A percentile compares a stretch with the other conserved stretches of the same genome.
Conservation (phyloP, 768 basidiomycete species). For the Lactarius pseudohatsudake region DNA sequence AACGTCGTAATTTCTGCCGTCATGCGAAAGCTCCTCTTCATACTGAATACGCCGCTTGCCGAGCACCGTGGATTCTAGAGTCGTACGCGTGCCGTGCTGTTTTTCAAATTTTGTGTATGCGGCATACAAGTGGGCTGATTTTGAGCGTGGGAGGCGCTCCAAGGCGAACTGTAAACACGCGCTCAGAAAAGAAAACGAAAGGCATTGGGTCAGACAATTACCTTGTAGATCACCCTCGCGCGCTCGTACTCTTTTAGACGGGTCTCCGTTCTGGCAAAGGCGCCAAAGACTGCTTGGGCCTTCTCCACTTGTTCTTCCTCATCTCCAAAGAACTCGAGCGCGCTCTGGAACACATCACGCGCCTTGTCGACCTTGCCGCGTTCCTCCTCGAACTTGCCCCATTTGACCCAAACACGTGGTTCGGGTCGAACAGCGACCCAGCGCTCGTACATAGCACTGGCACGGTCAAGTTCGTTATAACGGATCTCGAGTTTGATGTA, state of each 20-base stretch:
- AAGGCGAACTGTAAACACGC: conserved; percentile 76
- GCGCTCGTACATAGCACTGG: conserved; percentile 89
- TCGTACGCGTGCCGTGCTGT: conserved; percentile 86
- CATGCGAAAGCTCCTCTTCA: conserved; percentile 91
- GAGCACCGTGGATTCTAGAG: conserved; percentile 90
- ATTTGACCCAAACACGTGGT: conserved; percentile 63
- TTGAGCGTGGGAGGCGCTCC: conserved; percentile 86
- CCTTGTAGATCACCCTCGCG: conserved; percentile 96
- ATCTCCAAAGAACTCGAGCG: conserved; percentile 63
- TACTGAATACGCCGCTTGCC: conserved; percentile 99
- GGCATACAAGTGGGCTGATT: conserved; percentile 84
- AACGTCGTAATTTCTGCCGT: conserved; percentile 92
- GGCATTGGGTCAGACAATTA: conserved; percentile 31
- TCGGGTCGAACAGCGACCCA: conserved; percentile 77
- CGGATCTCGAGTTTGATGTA: conserved; percentile 97
- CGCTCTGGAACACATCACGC: conserved; percentile 64
- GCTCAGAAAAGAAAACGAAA: conserved; percentile 9
- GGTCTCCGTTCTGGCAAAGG: conserved; percentile 97
- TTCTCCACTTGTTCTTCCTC: conserved; percentile 68
- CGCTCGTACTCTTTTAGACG: conserved; percentile 95
- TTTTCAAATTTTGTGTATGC: conserved; percentile 98
- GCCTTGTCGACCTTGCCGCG: conserved; percentile 62
- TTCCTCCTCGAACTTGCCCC: conserved; percentile 66
- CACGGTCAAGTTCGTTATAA: conserved; percentile 88
- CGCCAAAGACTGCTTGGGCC: conserved; percentile 87